Evolutionary conservation across 2,329 filamentous ascomycete genomes (phyloP).

Genomic region (Stachybotrys elegans): DNA sequence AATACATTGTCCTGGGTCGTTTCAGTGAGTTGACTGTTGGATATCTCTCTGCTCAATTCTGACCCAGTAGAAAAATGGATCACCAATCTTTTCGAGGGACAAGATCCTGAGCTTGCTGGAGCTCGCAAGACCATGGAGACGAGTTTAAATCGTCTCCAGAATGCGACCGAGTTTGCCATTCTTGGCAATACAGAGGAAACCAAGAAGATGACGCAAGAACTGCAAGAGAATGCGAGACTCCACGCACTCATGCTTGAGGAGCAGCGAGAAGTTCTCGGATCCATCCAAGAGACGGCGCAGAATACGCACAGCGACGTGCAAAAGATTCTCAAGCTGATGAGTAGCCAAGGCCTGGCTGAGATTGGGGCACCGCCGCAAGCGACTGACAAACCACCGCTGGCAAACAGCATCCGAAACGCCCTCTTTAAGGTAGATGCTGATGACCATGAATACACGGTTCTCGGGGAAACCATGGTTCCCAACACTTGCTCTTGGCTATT

Average conservation of each 20-base stretch:
- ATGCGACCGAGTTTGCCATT: constrained; percentile 27
- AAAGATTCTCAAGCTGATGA: constrained; percentile 18
- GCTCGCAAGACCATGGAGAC: constrained; percentile 23
- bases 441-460: constrained; percentile 16
- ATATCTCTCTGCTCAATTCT: neutral
- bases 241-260: constrained; percentile 19
- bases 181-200: constrained; percentile 26
- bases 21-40: constrained; percentile 17
- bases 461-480: constrained; percentile 22
- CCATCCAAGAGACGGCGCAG: constrained; percentile 20
- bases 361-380: constrained; percentile 11
- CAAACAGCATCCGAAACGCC: constrained; percentile 16
- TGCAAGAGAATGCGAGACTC: constrained; percentile 17
- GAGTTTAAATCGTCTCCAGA: constrained; percentile 19
- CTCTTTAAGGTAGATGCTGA: constrained; percentile 16
- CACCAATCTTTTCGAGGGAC: constrained; percentile 20
- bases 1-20: constrained; percentile 26
- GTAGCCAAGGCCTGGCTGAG: constrained; percentile 7
- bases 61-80: constrained; percentile 21
- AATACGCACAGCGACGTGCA: constrained; percentile 20
- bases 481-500: constrained; percentile 27
- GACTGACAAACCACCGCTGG: constrained; percentile 15
- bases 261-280: constrained; percentile 17
- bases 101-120: constrained; percentile 23
- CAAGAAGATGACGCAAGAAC: constrained; percentile 19